phyloP scores from a whole-genome alignment of 108 stramenopile genomes.

The Cafeteria roenbergensis region DNA sequence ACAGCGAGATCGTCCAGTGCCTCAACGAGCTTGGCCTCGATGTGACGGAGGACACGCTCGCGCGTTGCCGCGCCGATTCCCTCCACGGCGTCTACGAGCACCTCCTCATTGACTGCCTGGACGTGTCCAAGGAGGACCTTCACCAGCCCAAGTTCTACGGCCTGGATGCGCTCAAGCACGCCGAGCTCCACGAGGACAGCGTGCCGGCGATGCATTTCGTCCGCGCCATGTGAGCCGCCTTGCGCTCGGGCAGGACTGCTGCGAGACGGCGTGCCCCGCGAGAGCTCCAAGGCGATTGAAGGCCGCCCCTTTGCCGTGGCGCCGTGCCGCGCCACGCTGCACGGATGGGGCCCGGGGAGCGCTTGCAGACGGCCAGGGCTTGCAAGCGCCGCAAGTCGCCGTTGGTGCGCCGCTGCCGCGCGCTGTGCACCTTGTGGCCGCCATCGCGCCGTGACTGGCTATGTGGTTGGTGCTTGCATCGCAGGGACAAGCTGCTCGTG shows the following conservation, averaged over 20 bases:
- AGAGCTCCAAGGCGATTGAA: no score
- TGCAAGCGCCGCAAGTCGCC: no score
- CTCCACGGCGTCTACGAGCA: slow-evolving; percentile 5
- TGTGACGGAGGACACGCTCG: slow-evolving; percentile 59
- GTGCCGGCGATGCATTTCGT: slow-evolving; percentile 69
- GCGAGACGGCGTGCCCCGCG: no score
- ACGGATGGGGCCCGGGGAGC: no score
- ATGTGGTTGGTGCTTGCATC: neutral
- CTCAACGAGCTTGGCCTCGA: slow-evolving; percentile 61
- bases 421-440: no score
- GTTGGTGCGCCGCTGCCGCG: no score
- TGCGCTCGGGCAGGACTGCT: no score
- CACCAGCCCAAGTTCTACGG: slow-evolving; percentile 5
- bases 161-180: slow-evolving; percentile 29
- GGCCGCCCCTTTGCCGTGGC: no score
- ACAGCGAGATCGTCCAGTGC: slow-evolving; percentile 60
- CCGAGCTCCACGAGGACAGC: slow-evolving; percentile 67
- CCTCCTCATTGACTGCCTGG: slow-evolving; percentile 8
- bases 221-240: slow-evolving; percentile 18
- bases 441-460: neutral
- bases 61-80: slow-evolving; percentile 23
- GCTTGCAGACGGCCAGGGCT: no score
- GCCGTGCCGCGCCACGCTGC: no score
- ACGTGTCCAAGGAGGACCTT: slow-evolving; percentile 14
- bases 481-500: slow-evolving; percentile 57